Percentiles rank a stretch among this genome's conserved stretches.
phyloP scores from a whole-genome alignment of 495 filamentous ascomycete species.

The Polyplosphaeria fusca region DNA sequence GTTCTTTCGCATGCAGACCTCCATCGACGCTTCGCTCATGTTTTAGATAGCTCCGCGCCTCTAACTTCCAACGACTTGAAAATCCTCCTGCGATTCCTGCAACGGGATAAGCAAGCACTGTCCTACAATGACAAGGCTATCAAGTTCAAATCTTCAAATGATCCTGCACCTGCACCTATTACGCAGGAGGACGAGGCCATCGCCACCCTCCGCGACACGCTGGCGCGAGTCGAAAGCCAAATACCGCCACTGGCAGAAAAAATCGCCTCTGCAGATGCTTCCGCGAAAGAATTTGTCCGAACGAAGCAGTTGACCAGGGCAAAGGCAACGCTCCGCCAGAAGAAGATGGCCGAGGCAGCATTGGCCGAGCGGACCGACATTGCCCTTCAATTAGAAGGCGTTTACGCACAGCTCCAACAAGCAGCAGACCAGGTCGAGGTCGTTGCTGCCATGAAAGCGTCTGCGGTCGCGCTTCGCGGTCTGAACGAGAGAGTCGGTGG shows the following conservation, averaged over 20 bases:
- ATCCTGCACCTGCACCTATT: constrained; percentile 49
- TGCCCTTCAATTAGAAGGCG: constrained; percentile 75
- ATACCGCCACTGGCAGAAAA: constrained; percentile 43
- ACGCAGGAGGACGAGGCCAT: constrained; percentile 75
- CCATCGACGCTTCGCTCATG: constrained; percentile 20
- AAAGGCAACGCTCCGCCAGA: constrained; percentile 71
- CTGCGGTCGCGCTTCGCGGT: constrained; percentile 62
- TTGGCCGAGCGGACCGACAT: constrained; percentile 66
- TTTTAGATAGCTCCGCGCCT: constrained; percentile 22
- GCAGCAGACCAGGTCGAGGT: constrained; percentile 79
- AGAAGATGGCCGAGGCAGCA: constrained; percentile 71
- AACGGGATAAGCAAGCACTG: constrained; percentile 37
- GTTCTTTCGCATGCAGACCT: constrained; percentile 26
- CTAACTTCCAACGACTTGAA: constrained; percentile 21
- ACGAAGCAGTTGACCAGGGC: constrained; percentile 71
- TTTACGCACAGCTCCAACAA: constrained; percentile 76
- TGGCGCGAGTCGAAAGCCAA: constrained; percentile 52
- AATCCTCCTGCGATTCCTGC: constrained; percentile 38
- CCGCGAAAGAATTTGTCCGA: constrained; percentile 63
- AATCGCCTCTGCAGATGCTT: constrained; percentile 48
- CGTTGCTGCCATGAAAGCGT: constrained; percentile 74
- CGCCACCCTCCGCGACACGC: constrained; percentile 53
- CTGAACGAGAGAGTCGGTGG: constrained; percentile 79
- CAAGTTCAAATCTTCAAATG: constrained; percentile 59
- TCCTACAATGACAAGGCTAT: constrained; percentile 46